phyloP scores from a whole-genome alignment of 2,329 filamentous ascomycete species.

The Clarireedia paspali region DNA sequence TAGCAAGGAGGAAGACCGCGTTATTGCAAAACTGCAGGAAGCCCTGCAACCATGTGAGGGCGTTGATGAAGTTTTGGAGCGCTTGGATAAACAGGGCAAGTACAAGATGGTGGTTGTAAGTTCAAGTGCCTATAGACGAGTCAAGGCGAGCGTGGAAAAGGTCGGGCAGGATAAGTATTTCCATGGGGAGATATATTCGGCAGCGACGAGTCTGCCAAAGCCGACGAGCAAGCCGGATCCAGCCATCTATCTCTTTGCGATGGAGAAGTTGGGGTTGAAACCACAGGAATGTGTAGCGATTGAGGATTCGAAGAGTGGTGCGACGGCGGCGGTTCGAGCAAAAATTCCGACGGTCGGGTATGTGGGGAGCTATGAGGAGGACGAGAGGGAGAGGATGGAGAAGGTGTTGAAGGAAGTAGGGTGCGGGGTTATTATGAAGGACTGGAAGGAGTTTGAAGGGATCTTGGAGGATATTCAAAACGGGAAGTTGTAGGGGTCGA shows the following conservation, averaged over 20 bases:
- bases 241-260: constrained; percentile 75
- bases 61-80: constrained; percentile 59
- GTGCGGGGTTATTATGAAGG: constrained; percentile 52
- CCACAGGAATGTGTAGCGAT: constrained; percentile 69
- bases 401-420: constrained; percentile 52
- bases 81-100: constrained; percentile 51
- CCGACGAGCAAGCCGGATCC: constrained; percentile 91
- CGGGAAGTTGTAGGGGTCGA: constrained; percentile 10
- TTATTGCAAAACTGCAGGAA: constrained; percentile 70
- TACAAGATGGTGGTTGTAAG: constrained; percentile 76
- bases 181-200: constrained; percentile 70
- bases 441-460: constrained; percentile 47
- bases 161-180: constrained; percentile 77
- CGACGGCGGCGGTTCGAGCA: constrained; percentile 67
- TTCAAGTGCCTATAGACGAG: constrained; percentile 69
- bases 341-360: constrained; percentile 78
- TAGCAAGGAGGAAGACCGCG: constrained; percentile 68
- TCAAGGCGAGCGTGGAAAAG: constrained; percentile 71
- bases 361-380: constrained; percentile 62
- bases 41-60: constrained; percentile 62
- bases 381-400: constrained; percentile 51
- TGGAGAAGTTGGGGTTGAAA: constrained; percentile 64
- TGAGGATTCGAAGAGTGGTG: constrained; percentile 84
- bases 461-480: constrained; percentile 19
- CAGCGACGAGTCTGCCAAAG: constrained; percentile 66